Evolutionary conservation across 257 asterid genomes (phyloP).

Genomic region (Ballota nigra): DNA sequence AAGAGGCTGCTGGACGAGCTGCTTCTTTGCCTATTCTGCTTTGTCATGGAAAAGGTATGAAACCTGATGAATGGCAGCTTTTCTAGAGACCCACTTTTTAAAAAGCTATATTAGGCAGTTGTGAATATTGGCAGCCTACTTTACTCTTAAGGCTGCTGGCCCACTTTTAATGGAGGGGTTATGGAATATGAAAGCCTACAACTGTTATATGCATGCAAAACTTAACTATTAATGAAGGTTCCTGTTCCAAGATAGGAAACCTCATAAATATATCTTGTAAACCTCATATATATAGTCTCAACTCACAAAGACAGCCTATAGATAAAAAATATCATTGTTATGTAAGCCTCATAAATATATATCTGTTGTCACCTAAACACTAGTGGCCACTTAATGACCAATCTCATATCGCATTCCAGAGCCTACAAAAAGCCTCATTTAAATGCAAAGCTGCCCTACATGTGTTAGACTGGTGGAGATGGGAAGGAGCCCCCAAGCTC

Average conservation of each 20-base stretch:
- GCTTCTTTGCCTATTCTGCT: constrained; percentile 77
- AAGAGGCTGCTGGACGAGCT: constrained; percentile 65
- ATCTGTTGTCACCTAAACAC: too few relatives aligned
- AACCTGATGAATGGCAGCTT: not conserved
- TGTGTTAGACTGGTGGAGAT: too few relatives aligned
- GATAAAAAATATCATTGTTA: too few relatives aligned
- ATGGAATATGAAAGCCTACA: not conserved
- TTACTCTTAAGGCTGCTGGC: not conserved
- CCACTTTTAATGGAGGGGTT: not conserved
- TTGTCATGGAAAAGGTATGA: constrained; percentile 82
- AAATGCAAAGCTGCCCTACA: too few relatives aligned
- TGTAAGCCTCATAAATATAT: too few relatives aligned
- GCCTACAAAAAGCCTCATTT: too few relatives aligned
- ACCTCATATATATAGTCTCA: too few relatives aligned
- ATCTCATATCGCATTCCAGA: too few relatives aligned
- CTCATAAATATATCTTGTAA: not conserved
- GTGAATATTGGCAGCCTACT: not conserved
- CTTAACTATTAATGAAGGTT: not conserved
- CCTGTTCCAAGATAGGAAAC: not conserved
- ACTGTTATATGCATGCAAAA: not conserved
- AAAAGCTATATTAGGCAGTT: not conserved
- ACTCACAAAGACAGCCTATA: too few relatives aligned
- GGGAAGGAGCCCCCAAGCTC: too few relatives aligned
- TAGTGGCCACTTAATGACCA: too few relatives aligned
- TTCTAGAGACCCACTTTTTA: not conserved